phyloP scores from a whole-genome alignment of 768 basidiomycete genomes.

The Pholiota conissans region DNA sequence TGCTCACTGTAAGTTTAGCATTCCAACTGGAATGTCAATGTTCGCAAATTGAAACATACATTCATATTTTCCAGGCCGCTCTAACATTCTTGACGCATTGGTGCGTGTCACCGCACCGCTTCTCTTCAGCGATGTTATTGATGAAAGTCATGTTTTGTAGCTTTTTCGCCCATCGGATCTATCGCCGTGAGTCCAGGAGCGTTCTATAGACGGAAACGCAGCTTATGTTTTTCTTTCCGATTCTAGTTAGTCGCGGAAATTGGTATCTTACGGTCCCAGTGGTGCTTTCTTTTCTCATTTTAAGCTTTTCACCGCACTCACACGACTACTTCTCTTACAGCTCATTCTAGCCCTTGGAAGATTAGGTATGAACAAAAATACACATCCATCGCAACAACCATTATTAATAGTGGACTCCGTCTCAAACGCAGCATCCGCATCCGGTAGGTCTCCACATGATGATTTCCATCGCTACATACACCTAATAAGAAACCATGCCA shows the following conservation, averaged over 20 bases:
- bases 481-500: neutral
- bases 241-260: conserved; percentile 14
- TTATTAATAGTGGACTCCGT: neutral
- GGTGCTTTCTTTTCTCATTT: neutral
- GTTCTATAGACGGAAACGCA: neutral
- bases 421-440: conserved; percentile 23
- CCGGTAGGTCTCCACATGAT: conserved; percentile 16
- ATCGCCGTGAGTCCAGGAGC: conserved; percentile 26
- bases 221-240: neutral
- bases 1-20: conserved; percentile 20
- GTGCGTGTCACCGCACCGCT: conserved; percentile 5
- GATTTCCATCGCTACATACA: neutral
- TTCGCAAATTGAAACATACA: neutral
- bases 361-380: neutral
- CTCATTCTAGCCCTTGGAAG: neutral
- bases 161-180: conserved; percentile 38
- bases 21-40: neutral
- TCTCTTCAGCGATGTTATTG: neutral
- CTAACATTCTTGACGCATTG: conserved; percentile 30
- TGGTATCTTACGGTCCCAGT: conserved; percentile 13
- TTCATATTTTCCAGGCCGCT: conserved; percentile 16
- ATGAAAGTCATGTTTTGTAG: conserved; percentile 12
- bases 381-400: neutral
- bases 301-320: neutral
- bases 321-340: neutral